phyloP scores from a whole-genome alignment of 2,329 filamentous ascomycete species.

The Aureobasidium sp. region DNA sequence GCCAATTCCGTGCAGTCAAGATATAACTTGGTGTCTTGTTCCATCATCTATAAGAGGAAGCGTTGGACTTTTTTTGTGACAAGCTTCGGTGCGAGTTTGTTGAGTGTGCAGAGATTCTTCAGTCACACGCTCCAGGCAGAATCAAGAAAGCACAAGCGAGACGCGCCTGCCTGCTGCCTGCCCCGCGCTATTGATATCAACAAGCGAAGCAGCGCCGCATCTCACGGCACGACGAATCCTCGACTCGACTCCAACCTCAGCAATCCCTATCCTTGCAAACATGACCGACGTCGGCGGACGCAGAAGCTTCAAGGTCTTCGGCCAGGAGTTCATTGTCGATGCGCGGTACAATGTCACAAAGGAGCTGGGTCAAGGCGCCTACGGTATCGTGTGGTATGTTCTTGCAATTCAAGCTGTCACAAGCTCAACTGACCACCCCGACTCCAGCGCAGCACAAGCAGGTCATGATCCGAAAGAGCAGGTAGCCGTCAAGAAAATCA shows the following conservation, averaged over 20 bases:
- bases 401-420: not conserved
- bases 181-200: conserved; percentile 3
- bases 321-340: conserved; percentile 98
- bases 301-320: conserved; percentile 99
- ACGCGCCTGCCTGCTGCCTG: not conserved
- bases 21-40: not conserved
- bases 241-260: not conserved
- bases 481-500: conserved; percentile 98
- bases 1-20: not conserved
- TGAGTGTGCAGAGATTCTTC: not conserved
- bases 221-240: not conserved
- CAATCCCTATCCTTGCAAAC: conserved; percentile 18
- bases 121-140: not conserved
- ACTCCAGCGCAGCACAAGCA: conserved; percentile 76
- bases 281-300: conserved; percentile 61
- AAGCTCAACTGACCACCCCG: not conserved
- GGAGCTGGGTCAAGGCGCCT: conserved; percentile 95
- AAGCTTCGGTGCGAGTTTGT: not conserved
- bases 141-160: not conserved
- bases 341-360: conserved; percentile 98
- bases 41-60: not conserved
- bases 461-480: conserved; percentile 76
- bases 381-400: conserved; percentile 91
- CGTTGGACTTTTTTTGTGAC: not conserved
- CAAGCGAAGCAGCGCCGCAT: not conserved